These are phyloP conservation scores for Hortaea sp. DNA, from an alignment of 2,329 filamentous ascomycete species.

Conservation along the genomic window DNA sequence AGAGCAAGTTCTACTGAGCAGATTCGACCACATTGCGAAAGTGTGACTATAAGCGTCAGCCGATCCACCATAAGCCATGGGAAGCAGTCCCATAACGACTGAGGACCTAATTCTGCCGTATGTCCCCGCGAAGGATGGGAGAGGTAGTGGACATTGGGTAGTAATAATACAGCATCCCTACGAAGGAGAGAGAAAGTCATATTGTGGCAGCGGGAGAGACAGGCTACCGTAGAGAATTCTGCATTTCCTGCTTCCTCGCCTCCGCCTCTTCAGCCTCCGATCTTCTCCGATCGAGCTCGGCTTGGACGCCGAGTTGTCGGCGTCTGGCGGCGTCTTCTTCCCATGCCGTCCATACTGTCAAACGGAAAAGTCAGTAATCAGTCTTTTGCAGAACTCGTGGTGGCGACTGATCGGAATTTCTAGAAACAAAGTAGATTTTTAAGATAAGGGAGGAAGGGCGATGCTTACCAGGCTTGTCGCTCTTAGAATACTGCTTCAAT, in stretches of 20 bases:
- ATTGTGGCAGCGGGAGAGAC: neutral
- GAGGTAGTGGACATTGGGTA: neutral
- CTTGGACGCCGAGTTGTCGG: slow-evolving; percentile 13
- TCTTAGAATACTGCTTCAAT: slow-evolving; percentile 83
- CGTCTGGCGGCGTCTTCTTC: slow-evolving; percentile 22
- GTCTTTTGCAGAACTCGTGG: neutral
- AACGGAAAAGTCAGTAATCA: neutral
- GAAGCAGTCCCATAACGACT: too few species aligned
- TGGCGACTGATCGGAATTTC: neutral
- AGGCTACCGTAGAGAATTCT: slow-evolving; percentile 15
- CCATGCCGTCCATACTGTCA: slow-evolving; percentile 27
- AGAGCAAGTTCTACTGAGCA: neutral
- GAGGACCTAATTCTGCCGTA: too few species aligned
- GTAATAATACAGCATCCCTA: neutral
- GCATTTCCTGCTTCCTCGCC: slow-evolving; percentile 22
- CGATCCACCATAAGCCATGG: too few species aligned
- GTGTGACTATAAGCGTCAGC: too few species aligned
- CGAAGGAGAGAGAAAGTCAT: slow-evolving; percentile 1
- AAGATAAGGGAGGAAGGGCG: neutral
- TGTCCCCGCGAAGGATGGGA: neutral
- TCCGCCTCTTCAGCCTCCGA: slow-evolving; percentile 19
- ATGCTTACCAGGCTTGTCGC: slow-evolving; percentile 74
- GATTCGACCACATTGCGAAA: too few species aligned
- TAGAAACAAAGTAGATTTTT: neutral
- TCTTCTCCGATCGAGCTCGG: slow-evolving; percentile 21